phyloP scores from a whole-genome alignment of 352 stramenopile genomes.

The Phytophthora chlamydospora region DNA sequence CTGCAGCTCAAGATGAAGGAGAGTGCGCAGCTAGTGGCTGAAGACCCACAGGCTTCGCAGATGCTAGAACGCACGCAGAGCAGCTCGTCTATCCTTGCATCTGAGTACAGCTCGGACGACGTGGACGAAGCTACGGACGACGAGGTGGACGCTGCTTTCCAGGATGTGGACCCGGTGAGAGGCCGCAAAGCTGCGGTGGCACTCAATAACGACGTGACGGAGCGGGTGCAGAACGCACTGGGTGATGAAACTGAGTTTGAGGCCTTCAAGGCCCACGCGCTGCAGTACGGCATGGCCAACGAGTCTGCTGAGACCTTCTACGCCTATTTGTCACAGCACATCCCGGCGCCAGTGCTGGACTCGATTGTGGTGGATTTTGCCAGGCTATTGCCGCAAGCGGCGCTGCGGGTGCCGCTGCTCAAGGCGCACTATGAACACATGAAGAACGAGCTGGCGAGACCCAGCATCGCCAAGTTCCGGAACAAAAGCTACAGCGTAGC shows the following conservation, averaged over 20 bases:
- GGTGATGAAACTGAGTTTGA: slow-evolving; percentile 68
- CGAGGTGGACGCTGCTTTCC: slow-evolving; percentile 50
- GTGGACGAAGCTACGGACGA: slow-evolving; percentile 51
- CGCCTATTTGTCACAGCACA: slow-evolving; percentile 59
- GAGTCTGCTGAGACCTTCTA: slow-evolving; percentile 74
- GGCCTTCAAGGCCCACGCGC: slow-evolving; percentile 75
- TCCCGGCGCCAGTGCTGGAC: slow-evolving; percentile 56
- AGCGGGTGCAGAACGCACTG: slow-evolving; percentile 60
- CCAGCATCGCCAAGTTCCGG: slow-evolving; percentile 40
- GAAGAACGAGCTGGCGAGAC: slow-evolving; percentile 33
- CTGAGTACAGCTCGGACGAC: slow-evolving; percentile 62
- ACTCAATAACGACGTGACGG: slow-evolving; percentile 82
- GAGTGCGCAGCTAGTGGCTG: slow-evolving; percentile 53
- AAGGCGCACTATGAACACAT: slow-evolving; percentile 70
- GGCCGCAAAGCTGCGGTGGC: slow-evolving; percentile 73
- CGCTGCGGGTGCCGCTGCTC: slow-evolving; percentile 70
- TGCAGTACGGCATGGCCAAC: slow-evolving; percentile 77
- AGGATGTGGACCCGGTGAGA: slow-evolving; percentile 80
- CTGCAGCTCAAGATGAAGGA: slow-evolving; percentile 76
- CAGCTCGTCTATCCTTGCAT: slow-evolving; percentile 48
- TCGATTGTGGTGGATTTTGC: slow-evolving; percentile 87
- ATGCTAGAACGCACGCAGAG: slow-evolving; percentile 44
- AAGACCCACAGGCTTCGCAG: slow-evolving; percentile 48
- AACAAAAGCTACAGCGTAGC: slow-evolving; percentile 77
- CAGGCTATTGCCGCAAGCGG: slow-evolving; percentile 61